phyloP scores from a whole-genome alignment of 2,329 filamentous ascomycete genomes.

The Arthrobotrys pseudoclavata region DNA sequence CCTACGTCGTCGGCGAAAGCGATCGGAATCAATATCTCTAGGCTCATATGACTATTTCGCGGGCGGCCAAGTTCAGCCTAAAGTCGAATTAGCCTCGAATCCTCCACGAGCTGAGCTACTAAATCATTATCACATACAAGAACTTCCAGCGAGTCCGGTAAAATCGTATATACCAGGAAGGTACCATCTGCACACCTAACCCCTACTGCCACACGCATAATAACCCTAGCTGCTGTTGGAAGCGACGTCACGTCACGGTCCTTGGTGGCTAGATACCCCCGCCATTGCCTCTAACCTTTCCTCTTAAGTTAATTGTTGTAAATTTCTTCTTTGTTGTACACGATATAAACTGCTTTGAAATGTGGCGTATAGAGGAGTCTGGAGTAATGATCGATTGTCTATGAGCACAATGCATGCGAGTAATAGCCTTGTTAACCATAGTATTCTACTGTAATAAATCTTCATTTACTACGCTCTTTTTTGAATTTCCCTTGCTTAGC shows the following conservation, averaged over 20 bases:
- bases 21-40: not conserved
- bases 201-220: not conserved
- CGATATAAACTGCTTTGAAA: not conserved
- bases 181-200: not conserved
- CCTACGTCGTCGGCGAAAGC: not conserved
- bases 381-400: not conserved
- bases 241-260: not conserved
- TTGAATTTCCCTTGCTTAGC: not conserved
- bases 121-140: not conserved
- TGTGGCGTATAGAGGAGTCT: not conserved
- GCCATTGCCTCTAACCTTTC: not conserved
- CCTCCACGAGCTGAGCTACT: conserved; percentile 9
- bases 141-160: not conserved
- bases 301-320: not conserved
- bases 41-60: conserved; percentile 19
- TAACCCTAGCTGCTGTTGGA: conserved; percentile 8
- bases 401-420: not conserved
- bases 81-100: conserved; percentile 7
- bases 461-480: not conserved
- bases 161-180: not conserved
- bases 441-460: not conserved
- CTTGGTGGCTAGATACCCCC: not conserved
- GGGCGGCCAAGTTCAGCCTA: not conserved
- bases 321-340: not conserved
- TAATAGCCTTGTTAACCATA: not conserved